Percentiles rank a stretch among this genome's conserved stretches.
Conservation (phyloP, 129 eudicot species). For the Flaveria linearis region DNA sequence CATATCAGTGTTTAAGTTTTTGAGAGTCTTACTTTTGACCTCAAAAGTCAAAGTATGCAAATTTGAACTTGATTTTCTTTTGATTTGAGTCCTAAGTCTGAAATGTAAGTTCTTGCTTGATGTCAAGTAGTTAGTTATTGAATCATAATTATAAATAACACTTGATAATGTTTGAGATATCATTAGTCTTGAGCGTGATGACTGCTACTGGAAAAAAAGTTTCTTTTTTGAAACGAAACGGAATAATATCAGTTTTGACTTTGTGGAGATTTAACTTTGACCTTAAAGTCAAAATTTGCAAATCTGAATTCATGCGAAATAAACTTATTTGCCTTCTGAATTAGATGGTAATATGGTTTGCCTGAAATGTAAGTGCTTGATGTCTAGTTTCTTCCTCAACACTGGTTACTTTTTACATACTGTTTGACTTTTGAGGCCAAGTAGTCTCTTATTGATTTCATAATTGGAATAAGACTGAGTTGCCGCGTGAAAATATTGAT, state of each 20-base stretch:
- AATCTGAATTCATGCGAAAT: neutral
- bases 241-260: neutral
- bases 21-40: conserved; percentile 20
- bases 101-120: conserved; percentile 44
- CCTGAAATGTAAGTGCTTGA: conserved; percentile 41
- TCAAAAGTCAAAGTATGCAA: conserved; percentile 24
- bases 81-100: neutral
- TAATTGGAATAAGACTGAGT: neutral
- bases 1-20: neutral
- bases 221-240: neutral
- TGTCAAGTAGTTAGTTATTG: too few relatives aligned
- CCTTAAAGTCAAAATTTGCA: neutral
- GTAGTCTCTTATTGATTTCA: neutral
- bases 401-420: neutral
- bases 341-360: neutral
- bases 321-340: neutral
- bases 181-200: neutral
- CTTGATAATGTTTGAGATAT: neutral
- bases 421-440: neutral
- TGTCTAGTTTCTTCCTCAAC: conserved; percentile 8
- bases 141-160: neutral
- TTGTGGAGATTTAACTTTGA: conserved; percentile 7
- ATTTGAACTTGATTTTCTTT: neutral
- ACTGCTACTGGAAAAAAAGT: neutral
- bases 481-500: neutral